A percentile compares a stretch with the other conserved stretches of the same genome.
These are phyloP conservation scores for Suillus brevipes DNA, from an alignment of 768 basidiomycete species.

Conservation along the genomic window DNA sequence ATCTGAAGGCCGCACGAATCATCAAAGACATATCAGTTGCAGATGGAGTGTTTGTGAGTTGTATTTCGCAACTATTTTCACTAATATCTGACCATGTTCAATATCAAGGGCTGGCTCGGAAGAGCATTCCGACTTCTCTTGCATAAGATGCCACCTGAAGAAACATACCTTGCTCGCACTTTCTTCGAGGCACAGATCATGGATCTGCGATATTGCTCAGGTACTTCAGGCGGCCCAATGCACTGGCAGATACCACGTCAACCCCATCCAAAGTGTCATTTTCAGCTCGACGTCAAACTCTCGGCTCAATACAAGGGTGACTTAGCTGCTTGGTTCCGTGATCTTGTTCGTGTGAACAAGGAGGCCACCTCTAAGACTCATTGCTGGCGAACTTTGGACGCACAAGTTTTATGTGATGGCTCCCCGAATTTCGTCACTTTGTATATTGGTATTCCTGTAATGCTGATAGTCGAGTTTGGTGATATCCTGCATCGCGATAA, in stretches of 20 bases:
- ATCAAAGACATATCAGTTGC: too few relatives aligned
- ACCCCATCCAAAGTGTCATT: background rate
- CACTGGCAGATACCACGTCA: background rate
- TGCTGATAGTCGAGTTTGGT: background rate
- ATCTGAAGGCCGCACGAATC: too few relatives aligned
- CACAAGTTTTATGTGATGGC: background rate
- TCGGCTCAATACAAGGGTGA: background rate
- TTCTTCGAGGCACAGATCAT: background rate
- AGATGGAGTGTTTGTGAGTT: background rate
- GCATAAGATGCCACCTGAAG: background rate
- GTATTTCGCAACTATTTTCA: background rate
- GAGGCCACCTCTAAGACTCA: background rate
- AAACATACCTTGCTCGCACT: background rate
- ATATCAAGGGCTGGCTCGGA: background rate
- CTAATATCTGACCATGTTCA: background rate
- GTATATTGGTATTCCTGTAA: background rate
- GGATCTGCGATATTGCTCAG: background rate
- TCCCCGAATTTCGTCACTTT: background rate
- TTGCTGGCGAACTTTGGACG: background rate
- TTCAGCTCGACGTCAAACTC: background rate
- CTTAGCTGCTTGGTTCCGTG: background rate
- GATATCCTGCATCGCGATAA: conserved; percentile 13
- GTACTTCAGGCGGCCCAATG: background rate
- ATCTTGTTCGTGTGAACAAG: background rate
- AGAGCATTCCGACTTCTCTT: background rate